Conservation (phyloP, 75 land plant genomes). For the Picea sitchensis region DNA sequence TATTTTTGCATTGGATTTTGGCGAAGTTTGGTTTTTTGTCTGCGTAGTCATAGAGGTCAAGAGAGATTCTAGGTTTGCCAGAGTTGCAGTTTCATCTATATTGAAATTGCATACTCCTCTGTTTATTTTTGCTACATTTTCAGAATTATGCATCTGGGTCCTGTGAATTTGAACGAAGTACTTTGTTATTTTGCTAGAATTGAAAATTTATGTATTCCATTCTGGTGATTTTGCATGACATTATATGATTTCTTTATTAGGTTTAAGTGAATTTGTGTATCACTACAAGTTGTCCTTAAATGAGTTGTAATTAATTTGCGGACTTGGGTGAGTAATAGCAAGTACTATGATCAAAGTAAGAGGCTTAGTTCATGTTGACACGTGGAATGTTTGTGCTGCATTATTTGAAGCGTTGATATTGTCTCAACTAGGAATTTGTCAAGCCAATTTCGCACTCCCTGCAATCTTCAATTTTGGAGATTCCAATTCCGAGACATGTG, state of each 20-base stretch:
- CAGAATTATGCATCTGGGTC: background rate
- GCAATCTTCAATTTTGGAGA: too few species aligned
- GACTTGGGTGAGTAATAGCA: background rate
- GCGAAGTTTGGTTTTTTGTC: background rate
- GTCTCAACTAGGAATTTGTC: too few species aligned
- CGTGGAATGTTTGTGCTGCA: too few species aligned
- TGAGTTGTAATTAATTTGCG: background rate
- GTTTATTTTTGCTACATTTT: background rate
- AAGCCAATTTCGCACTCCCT: too few species aligned
- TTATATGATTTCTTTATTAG: background rate
- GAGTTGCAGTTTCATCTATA: background rate
- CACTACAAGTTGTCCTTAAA: constrained; percentile 43
- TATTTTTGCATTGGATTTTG: background rate
- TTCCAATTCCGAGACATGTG: too few species aligned
- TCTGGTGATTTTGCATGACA: background rate
- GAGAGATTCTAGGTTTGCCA: background rate
- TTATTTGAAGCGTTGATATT: too few species aligned
- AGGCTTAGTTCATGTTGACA: too few species aligned
- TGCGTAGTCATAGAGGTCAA: background rate
- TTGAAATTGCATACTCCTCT: background rate
- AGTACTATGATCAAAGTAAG: too few species aligned
- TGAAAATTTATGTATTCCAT: too few species aligned
- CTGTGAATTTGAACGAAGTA: background rate
- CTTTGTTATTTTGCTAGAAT: background rate
- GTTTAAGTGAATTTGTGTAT: background rate